Percentiles rank a stretch among this genome's conserved stretches.
Conservation (phyloP, 306 rosid genomes). For the Neltuma alba region DNA sequence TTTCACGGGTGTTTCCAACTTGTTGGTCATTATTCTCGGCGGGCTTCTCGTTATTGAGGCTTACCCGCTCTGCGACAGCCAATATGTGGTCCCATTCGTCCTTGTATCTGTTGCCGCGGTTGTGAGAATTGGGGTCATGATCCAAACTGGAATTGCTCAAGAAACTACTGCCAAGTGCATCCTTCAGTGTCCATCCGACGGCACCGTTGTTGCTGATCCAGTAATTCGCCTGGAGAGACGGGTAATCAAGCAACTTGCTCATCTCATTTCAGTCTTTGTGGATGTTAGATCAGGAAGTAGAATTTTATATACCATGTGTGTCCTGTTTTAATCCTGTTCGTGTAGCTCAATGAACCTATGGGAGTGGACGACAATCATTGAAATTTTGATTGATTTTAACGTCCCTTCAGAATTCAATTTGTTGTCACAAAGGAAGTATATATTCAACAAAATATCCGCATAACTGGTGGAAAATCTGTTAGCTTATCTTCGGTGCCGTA, state of each 20-base stretch:
- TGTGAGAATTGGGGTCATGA: slow-evolving; percentile 51
- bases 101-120: slow-evolving; percentile 44
- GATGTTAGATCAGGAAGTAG: background rate
- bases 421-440: background rate
- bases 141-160: slow-evolving; percentile 66
- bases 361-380: background rate
- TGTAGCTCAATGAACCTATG: background rate
- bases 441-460: background rate
- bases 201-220: slow-evolving; percentile 32
- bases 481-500: background rate
- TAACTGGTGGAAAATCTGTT: background rate
- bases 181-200: slow-evolving; percentile 42
- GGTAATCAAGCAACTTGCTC: slow-evolving; percentile 38
- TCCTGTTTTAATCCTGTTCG: background rate
- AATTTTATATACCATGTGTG: background rate
- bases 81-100: slow-evolving; percentile 37
- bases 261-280: background rate
- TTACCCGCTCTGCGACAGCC: slow-evolving; percentile 42
- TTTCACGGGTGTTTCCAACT: slow-evolving; percentile 43
- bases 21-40: slow-evolving; percentile 37
- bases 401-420: background rate
- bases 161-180: slow-evolving; percentile 61
- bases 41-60: slow-evolving; percentile 35
- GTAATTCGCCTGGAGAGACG: slow-evolving; percentile 57
- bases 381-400: background rate